These are phyloP conservation scores for Graphiopsis chlorocephala DNA, from an alignment of 2,329 filamentous ascomycete species.

Conservation along the genomic window DNA sequence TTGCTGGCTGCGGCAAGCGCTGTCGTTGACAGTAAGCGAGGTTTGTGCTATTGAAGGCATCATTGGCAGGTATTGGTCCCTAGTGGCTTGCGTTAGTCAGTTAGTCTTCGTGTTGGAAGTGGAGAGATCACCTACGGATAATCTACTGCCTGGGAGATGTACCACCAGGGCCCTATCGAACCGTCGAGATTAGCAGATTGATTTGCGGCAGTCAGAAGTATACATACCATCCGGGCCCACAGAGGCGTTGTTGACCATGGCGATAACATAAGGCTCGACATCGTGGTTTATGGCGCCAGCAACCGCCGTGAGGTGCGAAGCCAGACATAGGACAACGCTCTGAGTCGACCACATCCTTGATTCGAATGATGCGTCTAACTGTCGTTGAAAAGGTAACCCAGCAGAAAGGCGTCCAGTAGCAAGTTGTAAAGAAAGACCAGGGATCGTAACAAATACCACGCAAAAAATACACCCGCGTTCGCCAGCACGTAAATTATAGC, in stretches of 20 bases:
- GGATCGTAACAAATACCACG: background rate
- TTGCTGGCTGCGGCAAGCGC: constrained; percentile 15
- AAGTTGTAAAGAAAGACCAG: background rate
- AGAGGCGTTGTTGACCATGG: constrained; percentile 16
- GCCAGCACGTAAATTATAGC: background rate
- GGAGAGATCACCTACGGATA: background rate
- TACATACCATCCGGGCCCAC: constrained; percentile 17
- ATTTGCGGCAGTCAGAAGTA: background rate
- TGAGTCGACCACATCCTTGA: background rate
- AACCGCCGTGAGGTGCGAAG: background rate
- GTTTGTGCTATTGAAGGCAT: constrained; percentile 19
- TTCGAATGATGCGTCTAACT: background rate
- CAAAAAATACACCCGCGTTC: background rate
- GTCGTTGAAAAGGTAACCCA: background rate
- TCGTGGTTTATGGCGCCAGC: constrained; percentile 9
- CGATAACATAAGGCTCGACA: constrained; percentile 4
- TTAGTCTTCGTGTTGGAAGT: background rate
- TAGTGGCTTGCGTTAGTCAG: background rate
- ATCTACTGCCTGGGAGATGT: constrained; percentile 16
- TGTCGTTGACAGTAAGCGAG: constrained; percentile 15
- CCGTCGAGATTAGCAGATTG: background rate
- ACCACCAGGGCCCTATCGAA: constrained; percentile 18
- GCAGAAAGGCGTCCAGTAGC: background rate
- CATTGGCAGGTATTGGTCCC: background rate
- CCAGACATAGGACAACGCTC: background rate